phyloP scores from a whole-genome alignment of 805 yeast genomes.

The Metschnikowia lochheadii region DNA sequence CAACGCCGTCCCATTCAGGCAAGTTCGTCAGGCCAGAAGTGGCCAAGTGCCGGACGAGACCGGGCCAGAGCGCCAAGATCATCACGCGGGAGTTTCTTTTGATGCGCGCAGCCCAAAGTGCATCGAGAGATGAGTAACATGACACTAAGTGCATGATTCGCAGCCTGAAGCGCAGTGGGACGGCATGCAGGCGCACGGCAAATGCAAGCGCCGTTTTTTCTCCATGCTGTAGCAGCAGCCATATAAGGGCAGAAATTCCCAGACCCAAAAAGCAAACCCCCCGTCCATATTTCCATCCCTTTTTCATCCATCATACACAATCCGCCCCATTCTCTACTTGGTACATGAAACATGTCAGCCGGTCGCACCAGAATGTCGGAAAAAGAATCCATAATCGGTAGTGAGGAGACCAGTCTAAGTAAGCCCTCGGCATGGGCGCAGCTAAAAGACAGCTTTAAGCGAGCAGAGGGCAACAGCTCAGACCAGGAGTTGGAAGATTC shows the following conservation, averaged over 20 bases:
- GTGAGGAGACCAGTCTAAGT: neutral
- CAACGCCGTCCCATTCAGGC: neutral
- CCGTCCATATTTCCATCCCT: neutral
- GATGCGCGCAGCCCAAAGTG: neutral
- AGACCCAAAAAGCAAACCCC: neutral
- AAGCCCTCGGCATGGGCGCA: conserved; percentile 11
- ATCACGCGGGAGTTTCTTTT: neutral
- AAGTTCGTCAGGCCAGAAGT: too few species aligned
- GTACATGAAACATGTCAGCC: conserved; percentile 5
- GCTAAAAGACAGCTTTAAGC: conserved; percentile 14
- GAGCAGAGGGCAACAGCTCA: conserved; percentile 5
- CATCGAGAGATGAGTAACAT: conserved; percentile 1
- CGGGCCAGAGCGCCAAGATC: neutral
- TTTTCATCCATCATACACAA: conserved; percentile 1
- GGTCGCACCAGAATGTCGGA: conserved; percentile 4
- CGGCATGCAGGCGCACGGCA: conserved; percentile 14
- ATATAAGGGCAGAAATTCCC: neutral
- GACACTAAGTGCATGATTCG: neutral
- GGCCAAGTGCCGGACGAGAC: too few species aligned
- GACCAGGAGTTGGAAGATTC: conserved; percentile 8
- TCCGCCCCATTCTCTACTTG: neutral
- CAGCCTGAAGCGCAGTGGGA: conserved; percentile 7
- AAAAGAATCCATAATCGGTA: conserved; percentile 4
- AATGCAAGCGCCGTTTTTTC: conserved; percentile 3
- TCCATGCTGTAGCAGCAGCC: neutral